Base-by-base conservation (phyloP, 306 rosid species). In the Acmispon strigosus region DNA sequence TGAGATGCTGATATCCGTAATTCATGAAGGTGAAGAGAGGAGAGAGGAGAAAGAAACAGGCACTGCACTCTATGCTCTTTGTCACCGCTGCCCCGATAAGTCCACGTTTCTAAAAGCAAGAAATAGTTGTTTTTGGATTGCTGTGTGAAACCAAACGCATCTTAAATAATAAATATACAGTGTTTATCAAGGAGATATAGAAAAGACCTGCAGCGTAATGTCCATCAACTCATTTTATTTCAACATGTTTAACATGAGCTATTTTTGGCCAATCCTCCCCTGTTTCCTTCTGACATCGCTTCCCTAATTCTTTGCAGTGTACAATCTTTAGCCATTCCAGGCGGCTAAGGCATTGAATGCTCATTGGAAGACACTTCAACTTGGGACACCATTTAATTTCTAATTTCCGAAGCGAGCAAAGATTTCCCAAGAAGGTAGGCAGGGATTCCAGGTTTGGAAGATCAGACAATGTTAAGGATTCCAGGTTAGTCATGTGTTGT, bases 371-470 rank as follows among this genome's bases (percentile, higher is more conserved):
- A 48, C 18, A n/a, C 12, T 0, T 22, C 55, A 72, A 36, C 18
- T 53, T 44, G 2, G 69, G 56, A 17, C 69, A 61, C 0, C 12
- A 0, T 0, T 0, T 2, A 53, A 81, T 66, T 0, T 0, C 0
- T 6, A 76, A 13, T 1, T 2, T 1, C 1, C 7, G 32, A 16
- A 78, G 63, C 32, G 18, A 37, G 16, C 57, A 14, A 19, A 47
- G 47, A 27, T 34, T 74, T 29, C 51, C 79, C 45, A 74, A 65
- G 29, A 51, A 64, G 0, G 55, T n/a, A 43, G 66, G 73, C 18
- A 72, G 4, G 17, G 49, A 56, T 5, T 5, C 17, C 4, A 71
- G 41, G 50, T 65, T 72, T 13, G 64, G 64, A 17, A 78, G 62
- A 32, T 8, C 0, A 10, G 0, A 0, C 9, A 78, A 44, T 4